Conservation (phyloP, 2,329 filamentous ascomycete species). For the Sclerotinia trifoliorum region DNA sequence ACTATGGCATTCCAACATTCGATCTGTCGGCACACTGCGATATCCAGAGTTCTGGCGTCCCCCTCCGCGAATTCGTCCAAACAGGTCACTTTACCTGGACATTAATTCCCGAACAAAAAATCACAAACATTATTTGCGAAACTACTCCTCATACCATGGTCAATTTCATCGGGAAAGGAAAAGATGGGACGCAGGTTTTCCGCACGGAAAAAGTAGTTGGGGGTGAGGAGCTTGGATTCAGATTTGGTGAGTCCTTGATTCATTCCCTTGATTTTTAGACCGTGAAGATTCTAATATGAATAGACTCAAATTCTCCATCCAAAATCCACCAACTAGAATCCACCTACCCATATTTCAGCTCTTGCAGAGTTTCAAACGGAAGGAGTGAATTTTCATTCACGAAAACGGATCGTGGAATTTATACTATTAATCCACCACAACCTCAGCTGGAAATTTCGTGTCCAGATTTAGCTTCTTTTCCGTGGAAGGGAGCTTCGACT, state of each 20-base stretch:
- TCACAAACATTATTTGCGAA: constrained; percentile 16
- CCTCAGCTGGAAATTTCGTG: background rate
- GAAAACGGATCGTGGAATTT: constrained; percentile 10
- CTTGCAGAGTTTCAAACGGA: constrained; percentile 8
- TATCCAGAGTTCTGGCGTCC: constrained; percentile 5
- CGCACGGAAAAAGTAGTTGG: constrained; percentile 7
- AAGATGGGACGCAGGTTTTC: background rate
- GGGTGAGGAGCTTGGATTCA: background rate
- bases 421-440: background rate
- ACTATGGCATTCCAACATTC: constrained; percentile 13
- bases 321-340: constrained; percentile 15
- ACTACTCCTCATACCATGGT: constrained; percentile 5
- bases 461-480: constrained; percentile 14
- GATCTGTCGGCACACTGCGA: constrained; percentile 12
- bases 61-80: constrained; percentile 12
- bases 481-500: constrained; percentile 11
- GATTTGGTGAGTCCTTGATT: background rate
- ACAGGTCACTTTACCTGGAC: constrained; percentile 13
- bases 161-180: constrained; percentile 1
- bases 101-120: constrained; percentile 17
- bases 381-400: constrained; percentile 6
- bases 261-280: background rate
- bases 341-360: background rate
- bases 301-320: background rate
- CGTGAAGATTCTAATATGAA: background rate